Percentiles rank a stretch among this genome's conserved stretches.
Evolutionary conservation across 371 early-diverging fungal species (phyloP).

Genomic region (Coemansia sp.): DNA sequence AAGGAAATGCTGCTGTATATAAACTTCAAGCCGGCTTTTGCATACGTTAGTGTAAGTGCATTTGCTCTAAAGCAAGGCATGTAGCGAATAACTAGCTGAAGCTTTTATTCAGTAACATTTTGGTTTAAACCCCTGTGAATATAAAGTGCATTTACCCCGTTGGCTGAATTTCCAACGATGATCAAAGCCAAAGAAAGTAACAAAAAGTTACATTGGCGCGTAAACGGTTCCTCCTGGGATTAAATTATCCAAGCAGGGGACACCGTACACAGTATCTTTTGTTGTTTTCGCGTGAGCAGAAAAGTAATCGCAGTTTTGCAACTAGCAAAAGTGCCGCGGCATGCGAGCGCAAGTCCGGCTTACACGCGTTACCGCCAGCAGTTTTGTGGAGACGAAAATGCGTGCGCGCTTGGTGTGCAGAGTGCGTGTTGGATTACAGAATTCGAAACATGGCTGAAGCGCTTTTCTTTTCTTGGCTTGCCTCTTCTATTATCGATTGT

Average conservation of each 20-base stretch:
- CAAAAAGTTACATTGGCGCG: background rate
- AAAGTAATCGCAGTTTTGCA: conserved; percentile 4
- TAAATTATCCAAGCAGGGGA: background rate
- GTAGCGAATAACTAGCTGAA: too few species aligned
- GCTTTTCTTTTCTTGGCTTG: background rate
- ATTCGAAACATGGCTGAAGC: background rate
- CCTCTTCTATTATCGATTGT: background rate
- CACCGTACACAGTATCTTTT: background rate
- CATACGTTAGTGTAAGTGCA: too few species aligned
- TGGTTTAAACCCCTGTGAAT: too few species aligned
- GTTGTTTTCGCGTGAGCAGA: conserved; percentile 1
- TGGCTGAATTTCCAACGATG: background rate
- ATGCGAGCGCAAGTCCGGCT: background rate
- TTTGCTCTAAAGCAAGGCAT: too few species aligned
- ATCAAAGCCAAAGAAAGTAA: background rate
- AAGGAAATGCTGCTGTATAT: too few species aligned
- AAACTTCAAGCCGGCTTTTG: too few species aligned
- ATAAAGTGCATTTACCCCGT: background rate
- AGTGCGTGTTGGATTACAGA: background rate
- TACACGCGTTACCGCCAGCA: background rate
- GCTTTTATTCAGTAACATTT: too few species aligned
- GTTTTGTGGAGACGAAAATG: background rate
- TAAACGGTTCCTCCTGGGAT: background rate
- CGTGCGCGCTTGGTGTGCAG: background rate
- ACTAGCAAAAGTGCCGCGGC: background rate